Percentiles rank a stretch among this genome's conserved stretches.
These are phyloP conservation scores for Myxozyma geophila DNA, from an alignment of 805 yeast genomes.

Conservation along the genomic window DNA sequence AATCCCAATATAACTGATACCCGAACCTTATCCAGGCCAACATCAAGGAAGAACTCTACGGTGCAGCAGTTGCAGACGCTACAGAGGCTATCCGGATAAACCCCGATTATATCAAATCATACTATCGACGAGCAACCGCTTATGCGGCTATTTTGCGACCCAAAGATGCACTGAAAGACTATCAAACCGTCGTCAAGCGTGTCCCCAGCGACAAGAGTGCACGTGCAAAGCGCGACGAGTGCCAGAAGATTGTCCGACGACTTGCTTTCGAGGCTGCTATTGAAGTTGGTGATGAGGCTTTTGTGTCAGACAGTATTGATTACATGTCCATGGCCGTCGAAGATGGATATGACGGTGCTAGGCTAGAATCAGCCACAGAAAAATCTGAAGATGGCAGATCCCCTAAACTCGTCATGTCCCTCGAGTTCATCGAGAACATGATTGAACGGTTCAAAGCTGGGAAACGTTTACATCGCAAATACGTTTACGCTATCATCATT, in stretches of 20 bases:
- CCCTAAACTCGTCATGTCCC: slow-evolving; percentile 48
- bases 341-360: slow-evolving; percentile 63
- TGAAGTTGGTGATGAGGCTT: slow-evolving; percentile 65
- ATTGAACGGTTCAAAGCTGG: slow-evolving; percentile 75
- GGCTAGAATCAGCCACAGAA: slow-evolving; percentile 45
- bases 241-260: slow-evolving; percentile 67
- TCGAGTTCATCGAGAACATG: slow-evolving; percentile 64
- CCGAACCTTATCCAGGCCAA: slow-evolving; percentile 57
- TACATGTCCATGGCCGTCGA: slow-evolving; percentile 54
- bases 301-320: slow-evolving; percentile 55
- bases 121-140: slow-evolving; percentile 86
- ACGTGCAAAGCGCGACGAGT: slow-evolving; percentile 60
- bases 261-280: slow-evolving; percentile 87
- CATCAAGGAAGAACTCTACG: slow-evolving; percentile 83
- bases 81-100: slow-evolving; percentile 70
- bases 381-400: slow-evolving; percentile 39
- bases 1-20: neutral
- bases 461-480: slow-evolving; percentile 74
- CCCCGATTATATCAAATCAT: slow-evolving; percentile 71
- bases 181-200: slow-evolving; percentile 61
- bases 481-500: slow-evolving; percentile 79
- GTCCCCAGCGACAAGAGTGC: slow-evolving; percentile 76
- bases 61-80: slow-evolving; percentile 81
- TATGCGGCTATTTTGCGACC: slow-evolving; percentile 75
- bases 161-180: slow-evolving; percentile 71